Percentiles rank a stretch among this genome's conserved stretches.
Conservation (phyloP, 2,329 filamentous ascomycete genomes). For the Aureobasidium sp. region DNA sequence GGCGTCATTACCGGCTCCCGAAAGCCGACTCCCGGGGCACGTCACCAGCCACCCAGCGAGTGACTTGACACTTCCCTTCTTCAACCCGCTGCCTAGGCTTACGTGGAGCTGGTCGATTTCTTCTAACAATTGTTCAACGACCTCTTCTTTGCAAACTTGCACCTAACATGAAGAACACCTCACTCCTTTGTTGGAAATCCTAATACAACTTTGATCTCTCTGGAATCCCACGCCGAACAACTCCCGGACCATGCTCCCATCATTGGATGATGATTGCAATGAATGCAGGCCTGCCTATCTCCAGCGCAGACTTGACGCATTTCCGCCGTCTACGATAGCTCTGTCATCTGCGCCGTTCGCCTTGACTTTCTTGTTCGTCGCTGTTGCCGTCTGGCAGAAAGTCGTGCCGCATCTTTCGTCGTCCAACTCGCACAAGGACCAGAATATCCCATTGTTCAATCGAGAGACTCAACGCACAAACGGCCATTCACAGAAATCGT, state of each 20-base stretch:
- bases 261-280: slow-evolving; percentile 54
- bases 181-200: too few relatives aligned
- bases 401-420: slow-evolving; percentile 79
- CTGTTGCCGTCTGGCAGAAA: slow-evolving; percentile 68
- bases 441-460: slow-evolving; percentile 67
- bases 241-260: slow-evolving; percentile 10
- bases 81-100: background rate
- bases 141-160: background rate
- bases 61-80: slow-evolving; percentile 3
- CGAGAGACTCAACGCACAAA: slow-evolving; percentile 54
- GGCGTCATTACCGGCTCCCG: slow-evolving; percentile 2
- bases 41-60: slow-evolving; percentile 17
- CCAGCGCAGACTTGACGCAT: slow-evolving; percentile 45
- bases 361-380: slow-evolving; percentile 72
- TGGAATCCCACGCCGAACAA: background rate
- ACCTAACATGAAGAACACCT: background rate
- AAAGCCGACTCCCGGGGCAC: background rate
- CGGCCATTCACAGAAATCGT: slow-evolving; percentile 26
- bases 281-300: slow-evolving; percentile 63
- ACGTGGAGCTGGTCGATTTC: slow-evolving; percentile 14
- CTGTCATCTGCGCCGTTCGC: slow-evolving; percentile 75
- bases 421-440: slow-evolving; percentile 55
- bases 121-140: background rate
- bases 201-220: background rate
- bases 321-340: slow-evolving; percentile 56